phyloP scores from a whole-genome alignment of 1,284 basidiomycete genomes.

The Malassezia psittaci region DNA sequence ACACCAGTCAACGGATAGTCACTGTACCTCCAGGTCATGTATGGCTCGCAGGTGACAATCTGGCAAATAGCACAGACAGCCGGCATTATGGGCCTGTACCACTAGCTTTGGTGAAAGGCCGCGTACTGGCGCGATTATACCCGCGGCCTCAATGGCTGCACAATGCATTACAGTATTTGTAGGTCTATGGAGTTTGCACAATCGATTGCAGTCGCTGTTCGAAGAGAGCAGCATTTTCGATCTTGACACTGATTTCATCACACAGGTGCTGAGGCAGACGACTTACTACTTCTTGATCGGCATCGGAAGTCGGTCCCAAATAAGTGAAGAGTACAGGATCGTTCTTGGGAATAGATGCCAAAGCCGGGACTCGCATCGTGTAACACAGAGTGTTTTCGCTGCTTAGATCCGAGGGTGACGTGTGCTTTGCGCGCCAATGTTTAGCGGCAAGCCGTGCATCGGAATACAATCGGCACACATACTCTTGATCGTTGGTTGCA shows the following conservation, averaged over 20 bases:
- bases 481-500: neutral
- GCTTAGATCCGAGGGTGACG: neutral
- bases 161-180: neutral
- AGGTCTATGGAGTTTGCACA: slow-evolving; percentile 1
- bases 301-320: slow-evolving; percentile 2
- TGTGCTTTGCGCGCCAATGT: slow-evolving; percentile 11
- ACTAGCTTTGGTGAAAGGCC: slow-evolving; percentile 67
- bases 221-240: slow-evolving; percentile 16
- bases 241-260: slow-evolving; percentile 12
- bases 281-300: slow-evolving; percentile 4
- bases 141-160: slow-evolving; percentile 7
- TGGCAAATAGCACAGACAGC: slow-evolving; percentile 72
- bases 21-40: slow-evolving; percentile 49
- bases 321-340: slow-evolving; percentile 4
- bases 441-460: neutral
- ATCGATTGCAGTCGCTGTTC: slow-evolving; percentile 10
- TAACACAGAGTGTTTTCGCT: slow-evolving; percentile 6
- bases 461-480: slow-evolving; percentile 1
- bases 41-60: slow-evolving; percentile 90
- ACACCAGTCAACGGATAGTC: slow-evolving; percentile 7
- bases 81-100: slow-evolving; percentile 83
- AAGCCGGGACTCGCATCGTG: slow-evolving; percentile 5
- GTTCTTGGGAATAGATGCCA: neutral
- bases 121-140: slow-evolving; percentile 54
- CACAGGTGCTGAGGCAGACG: slow-evolving; percentile 14